Conservation (phyloP, 2,329 filamentous ascomycete genomes). For the Fusarium agapanthi region DNA sequence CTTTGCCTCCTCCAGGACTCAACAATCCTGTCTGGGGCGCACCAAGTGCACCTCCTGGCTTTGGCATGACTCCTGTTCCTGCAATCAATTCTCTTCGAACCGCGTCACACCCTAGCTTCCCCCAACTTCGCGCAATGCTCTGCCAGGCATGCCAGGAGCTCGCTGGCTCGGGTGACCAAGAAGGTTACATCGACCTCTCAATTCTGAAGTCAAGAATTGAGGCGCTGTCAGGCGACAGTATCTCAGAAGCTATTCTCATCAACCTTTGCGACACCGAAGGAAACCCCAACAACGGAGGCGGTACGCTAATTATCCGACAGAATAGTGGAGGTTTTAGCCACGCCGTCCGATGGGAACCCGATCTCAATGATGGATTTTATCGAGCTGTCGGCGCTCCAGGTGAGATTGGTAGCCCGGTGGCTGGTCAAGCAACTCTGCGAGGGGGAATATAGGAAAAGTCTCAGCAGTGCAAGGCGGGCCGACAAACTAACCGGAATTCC, state of each 20-base stretch:
- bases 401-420: slow-evolving; percentile 74
- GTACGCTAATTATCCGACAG: slow-evolving; percentile 77
- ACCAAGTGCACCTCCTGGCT: slow-evolving; percentile 46
- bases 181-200: slow-evolving; percentile 76
- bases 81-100: slow-evolving; percentile 44
- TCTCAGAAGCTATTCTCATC: slow-evolving; percentile 72
- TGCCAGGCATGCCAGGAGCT: slow-evolving; percentile 80
- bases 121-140: slow-evolving; percentile 79
- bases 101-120: slow-evolving; percentile 67
- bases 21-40: slow-evolving; percentile 52
- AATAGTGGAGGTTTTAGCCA: slow-evolving; percentile 52
- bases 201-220: slow-evolving; percentile 73
- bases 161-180: slow-evolving; percentile 52
- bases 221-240: slow-evolving; percentile 55
- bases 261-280: slow-evolving; percentile 93
- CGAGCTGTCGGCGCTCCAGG: slow-evolving; percentile 67
- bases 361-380: slow-evolving; percentile 54
- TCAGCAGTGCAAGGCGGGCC: slow-evolving; percentile 2
- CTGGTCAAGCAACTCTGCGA: slow-evolving; percentile 52
- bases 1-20: slow-evolving; percentile 59
- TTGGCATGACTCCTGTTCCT: slow-evolving; percentile 46
- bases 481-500: slow-evolving; percentile 3
- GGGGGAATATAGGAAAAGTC: slow-evolving; percentile 46
- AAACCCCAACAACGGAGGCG: slow-evolving; percentile 84
- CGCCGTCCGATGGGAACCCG: slow-evolving; percentile 65